Percentiles rank a stretch among this genome's conserved stretches.
Conservation (phyloP, 1,284 basidiomycete species). For the Melanopsichium pennsylvanicum region DNA sequence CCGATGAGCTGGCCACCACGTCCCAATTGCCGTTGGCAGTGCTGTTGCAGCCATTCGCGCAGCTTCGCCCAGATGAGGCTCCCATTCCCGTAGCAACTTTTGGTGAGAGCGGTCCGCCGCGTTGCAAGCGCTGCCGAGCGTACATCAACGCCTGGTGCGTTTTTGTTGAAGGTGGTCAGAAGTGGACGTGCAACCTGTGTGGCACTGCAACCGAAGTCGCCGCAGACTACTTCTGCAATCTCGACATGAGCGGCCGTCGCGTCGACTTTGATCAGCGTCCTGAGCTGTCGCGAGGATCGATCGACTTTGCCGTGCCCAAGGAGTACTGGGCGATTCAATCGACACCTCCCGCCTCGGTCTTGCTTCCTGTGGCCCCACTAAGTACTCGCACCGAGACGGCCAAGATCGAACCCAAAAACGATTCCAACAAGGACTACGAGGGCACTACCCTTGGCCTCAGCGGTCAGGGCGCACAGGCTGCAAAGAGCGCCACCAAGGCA, state of each 20-base stretch:
- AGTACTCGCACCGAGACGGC: constrained; percentile 54
- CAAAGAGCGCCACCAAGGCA: constrained; percentile 60
- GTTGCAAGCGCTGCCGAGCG: constrained; percentile 84
- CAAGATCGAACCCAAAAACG: constrained; percentile 47
- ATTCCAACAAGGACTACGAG: constrained; percentile 44
- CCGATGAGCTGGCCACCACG: constrained; percentile 80
- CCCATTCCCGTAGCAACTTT: constrained; percentile 76
- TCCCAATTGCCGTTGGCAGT: constrained; percentile 83
- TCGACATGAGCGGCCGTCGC: constrained; percentile 81
- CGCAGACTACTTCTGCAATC: constrained; percentile 81
- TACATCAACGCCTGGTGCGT: constrained; percentile 96
- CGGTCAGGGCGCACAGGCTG: constrained; percentile 56
- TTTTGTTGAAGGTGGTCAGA: constrained; percentile 83
- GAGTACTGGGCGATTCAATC: constrained; percentile 81
- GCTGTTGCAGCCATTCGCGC: constrained; percentile 88
- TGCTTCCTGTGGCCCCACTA: constrained; percentile 57
- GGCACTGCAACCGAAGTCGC: constrained; percentile 76
- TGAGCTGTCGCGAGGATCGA: constrained; percentile 87
- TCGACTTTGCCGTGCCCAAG: constrained; percentile 86
- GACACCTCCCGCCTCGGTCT: constrained; percentile 65
- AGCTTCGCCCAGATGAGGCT: constrained; percentile 73
- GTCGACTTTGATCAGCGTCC: constrained; percentile 83
- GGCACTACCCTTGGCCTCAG: constrained; percentile 58
- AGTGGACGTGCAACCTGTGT: constrained; percentile 94
- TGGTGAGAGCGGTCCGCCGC: constrained; percentile 77